Evolutionary conservation across 805 yeast genomes (phyloP).

Genomic region (Nakazawaea holstii): DNA sequence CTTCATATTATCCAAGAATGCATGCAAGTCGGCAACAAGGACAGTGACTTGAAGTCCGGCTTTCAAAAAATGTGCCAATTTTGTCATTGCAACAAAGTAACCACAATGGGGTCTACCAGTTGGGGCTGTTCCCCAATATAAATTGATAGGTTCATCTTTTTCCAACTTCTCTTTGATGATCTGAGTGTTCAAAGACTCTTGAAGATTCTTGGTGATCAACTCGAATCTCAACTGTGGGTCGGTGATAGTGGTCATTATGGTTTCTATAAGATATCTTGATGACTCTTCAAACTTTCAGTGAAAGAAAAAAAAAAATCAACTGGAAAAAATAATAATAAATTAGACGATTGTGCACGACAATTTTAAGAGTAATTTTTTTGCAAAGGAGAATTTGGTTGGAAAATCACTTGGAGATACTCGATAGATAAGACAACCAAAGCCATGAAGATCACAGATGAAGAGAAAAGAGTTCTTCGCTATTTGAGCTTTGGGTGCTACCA

Average conservation of each 20-base stretch:
- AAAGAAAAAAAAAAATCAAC: not conserved
- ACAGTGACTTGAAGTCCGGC: constrained; percentile 96
- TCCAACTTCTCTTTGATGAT: constrained; percentile 82
- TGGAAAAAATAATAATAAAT: no score
- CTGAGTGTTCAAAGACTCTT: constrained; percentile 86
- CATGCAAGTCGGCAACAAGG: constrained; percentile 91
- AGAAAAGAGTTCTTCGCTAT: not conserved
- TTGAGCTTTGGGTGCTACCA: not conserved
- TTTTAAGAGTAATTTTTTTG: no score
- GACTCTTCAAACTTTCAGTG: not conserved
- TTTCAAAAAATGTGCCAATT: constrained; percentile 86
- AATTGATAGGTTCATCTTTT: constrained; percentile 70
- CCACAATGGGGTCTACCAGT: constrained; percentile 99
- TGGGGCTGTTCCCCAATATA: constrained; percentile 99
- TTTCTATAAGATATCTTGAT: not conserved
- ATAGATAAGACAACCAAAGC: not conserved
- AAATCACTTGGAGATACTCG: no score
- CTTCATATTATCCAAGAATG: constrained; percentile 96
- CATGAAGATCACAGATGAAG: not conserved
- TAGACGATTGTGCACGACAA: no score
- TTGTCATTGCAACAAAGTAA: constrained; percentile 96
- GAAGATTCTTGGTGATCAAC: constrained; percentile 79
- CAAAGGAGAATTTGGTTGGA: no score
- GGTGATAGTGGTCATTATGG: constrained; percentile 16
- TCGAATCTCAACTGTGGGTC: constrained; percentile 62